Base-by-base conservation (phyloP, 176 grass and related monocot genomes). In the Oryza punctata region DNA sequence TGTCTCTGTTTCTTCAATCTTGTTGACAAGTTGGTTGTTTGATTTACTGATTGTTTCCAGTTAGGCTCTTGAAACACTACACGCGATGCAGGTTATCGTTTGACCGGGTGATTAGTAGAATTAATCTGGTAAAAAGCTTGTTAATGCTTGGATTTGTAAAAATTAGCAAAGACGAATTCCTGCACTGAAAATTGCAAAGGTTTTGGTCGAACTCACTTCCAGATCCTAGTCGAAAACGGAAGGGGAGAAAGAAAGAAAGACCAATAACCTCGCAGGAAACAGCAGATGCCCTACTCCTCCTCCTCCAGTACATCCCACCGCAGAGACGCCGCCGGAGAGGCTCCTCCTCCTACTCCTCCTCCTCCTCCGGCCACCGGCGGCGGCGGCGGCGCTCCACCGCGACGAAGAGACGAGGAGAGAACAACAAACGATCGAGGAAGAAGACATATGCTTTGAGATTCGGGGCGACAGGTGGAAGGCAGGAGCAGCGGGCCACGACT, bases 401-500 rank as follows among this genome's bases (percentile, higher is more conserved):
- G 35, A 43, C 60, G 23, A 5, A 15, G 15, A 14, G 73, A 19
- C 14, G 7, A 35, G 32, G 32, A 3, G 32, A 33, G 32, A 33
- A 33, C 32, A 33, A n/a, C n/a, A 33, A 37, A 44, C 41, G 41
- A 16, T 15, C 14, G 14, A 15, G 47, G 15, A 50, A 50, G 47
- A 50, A 50, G 47, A 50, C 47, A 46, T 12, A n/a, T n/a, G 13
- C 47, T 50, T 50, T 18, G 47, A 50, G 47, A 50, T 50, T 18
- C 13, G 47, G 47, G 47, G 65, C 33, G 45, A 6, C 44, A 63
- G 7, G n/a, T 12, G 35, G 57, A 11, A 79, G 26, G 9, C 30
- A 10, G 50, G 15, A 49, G 40, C 63, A 68, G 76, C 75, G 37
- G 47, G 3, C 24, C 76, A 75, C 63, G 70, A 80, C 70, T 80